Evolutionary conservation across 306 rosid genomes (phyloP).

Genomic region (Dicorynia guianensis): DNA sequence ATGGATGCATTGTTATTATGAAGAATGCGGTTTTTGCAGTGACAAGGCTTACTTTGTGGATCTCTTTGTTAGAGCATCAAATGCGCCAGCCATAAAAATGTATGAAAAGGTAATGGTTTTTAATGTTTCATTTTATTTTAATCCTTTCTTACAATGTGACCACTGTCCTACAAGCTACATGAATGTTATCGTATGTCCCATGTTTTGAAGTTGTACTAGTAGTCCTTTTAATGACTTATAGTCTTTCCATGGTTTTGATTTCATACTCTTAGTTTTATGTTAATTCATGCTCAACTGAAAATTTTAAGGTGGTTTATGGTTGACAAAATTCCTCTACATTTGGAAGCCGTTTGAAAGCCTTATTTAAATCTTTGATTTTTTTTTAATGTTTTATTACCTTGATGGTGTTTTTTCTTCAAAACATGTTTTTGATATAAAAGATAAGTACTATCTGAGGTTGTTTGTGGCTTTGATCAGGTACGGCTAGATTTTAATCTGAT

Average conservation of each 20-base stretch:
- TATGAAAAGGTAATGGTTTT: constrained; percentile 80
- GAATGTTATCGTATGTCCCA: background rate
- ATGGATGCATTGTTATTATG: constrained; percentile 29
- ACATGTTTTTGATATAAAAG: background rate
- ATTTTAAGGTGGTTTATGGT: background rate
- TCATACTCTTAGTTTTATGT: background rate
- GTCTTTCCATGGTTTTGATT: background rate
- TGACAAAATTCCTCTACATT: background rate
- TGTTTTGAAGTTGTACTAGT: background rate
- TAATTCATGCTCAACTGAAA: background rate
- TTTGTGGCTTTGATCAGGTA: background rate
- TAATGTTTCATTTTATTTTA: constrained; percentile 1
- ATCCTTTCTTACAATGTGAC: background rate
- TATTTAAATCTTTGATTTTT: background rate
- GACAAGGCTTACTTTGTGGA: constrained; percentile 94
- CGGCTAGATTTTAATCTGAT: background rate
- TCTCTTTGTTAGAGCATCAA: constrained; percentile 97
- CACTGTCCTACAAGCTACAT: background rate
- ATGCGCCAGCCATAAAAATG: constrained; percentile 97
- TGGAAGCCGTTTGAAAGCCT: background rate
- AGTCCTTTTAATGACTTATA: background rate
- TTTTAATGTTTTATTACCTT: background rate
- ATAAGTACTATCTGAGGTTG: background rate
- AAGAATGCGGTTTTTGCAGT: constrained; percentile 55
- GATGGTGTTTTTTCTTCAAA: background rate